Evolutionary conservation across 495 filamentous ascomycete species (phyloP).

Genomic region (Penicillium coffeae): DNA sequence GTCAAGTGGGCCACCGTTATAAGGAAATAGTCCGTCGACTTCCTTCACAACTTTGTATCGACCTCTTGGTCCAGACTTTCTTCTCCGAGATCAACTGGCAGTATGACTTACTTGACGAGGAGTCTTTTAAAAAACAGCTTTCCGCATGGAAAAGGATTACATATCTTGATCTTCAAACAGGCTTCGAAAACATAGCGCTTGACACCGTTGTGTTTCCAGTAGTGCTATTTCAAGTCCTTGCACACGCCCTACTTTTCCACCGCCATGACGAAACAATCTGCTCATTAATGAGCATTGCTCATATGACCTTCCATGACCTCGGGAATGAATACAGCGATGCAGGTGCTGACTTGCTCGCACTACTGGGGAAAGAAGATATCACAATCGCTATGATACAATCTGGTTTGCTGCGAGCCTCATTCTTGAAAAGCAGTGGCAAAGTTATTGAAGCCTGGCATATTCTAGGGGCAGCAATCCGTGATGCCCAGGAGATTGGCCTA

Average conservation of each 20-base stretch:
- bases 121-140: conserved; percentile 46
- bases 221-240: conserved; percentile 54
- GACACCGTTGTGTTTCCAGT: conserved; percentile 43
- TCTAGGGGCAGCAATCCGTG: conserved; percentile 53
- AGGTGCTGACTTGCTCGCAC: conserved; percentile 45
- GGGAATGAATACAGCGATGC: conserved; percentile 56
- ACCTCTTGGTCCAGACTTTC: conserved; percentile 50
- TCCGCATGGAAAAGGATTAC: conserved; percentile 39
- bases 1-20: conserved; percentile 32
- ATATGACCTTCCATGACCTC: conserved; percentile 57
- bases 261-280: conserved; percentile 46
- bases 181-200: conserved; percentile 4
- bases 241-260: conserved; percentile 51
- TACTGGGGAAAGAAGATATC: conserved; percentile 54
- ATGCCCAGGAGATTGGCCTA: conserved; percentile 61
- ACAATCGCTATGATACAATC: conserved; percentile 52
- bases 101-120: conserved; percentile 53
- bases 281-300: conserved; percentile 53
- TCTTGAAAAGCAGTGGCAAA: conserved; percentile 33
- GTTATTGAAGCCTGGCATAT: conserved; percentile 52
- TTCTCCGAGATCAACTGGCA: conserved; percentile 58
- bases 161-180: conserved; percentile 12
- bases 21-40: conserved; percentile 50
- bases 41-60: conserved; percentile 49
- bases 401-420: conserved; percentile 42